These are phyloP conservation scores for Leccinum fibrillosum DNA, from an alignment of 768 basidiomycete genomes.

Conservation along the genomic window DNA sequence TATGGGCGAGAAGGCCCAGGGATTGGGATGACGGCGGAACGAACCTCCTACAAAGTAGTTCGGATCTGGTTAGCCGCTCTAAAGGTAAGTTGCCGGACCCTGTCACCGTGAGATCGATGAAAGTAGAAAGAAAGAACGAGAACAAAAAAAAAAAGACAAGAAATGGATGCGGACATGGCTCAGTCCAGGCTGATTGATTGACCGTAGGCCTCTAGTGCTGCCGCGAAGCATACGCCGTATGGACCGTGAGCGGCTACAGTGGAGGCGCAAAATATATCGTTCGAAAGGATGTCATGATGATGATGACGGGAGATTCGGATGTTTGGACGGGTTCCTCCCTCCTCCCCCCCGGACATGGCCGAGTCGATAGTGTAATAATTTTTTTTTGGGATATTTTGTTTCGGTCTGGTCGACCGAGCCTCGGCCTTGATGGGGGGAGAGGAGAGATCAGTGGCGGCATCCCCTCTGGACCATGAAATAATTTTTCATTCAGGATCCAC, in stretches of 20 bases:
- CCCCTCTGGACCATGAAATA: background rate
- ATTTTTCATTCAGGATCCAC: background rate
- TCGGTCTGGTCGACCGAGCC: background rate
- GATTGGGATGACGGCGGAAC: background rate
- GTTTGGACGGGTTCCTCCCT: background rate
- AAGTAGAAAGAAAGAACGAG: background rate
- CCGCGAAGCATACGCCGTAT: background rate
- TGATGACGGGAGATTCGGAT: background rate
- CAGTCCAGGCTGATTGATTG: background rate
- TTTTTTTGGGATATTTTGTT: background rate
- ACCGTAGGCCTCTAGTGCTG: background rate
- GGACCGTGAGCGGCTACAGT: background rate
- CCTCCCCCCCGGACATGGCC: background rate
- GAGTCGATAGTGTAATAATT: background rate
- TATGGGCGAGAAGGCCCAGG: background rate
- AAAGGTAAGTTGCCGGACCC: constrained; percentile 6
- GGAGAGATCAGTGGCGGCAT: background rate
- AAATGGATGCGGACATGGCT: constrained; percentile 1
- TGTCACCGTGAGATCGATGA: background rate
- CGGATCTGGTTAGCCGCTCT: background rate
- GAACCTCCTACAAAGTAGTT: background rate
- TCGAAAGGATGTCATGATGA: background rate
- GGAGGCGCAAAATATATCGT: background rate
- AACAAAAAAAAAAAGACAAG: background rate
- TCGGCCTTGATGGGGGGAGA: background rate